Conservation (phyloP, 2,329 filamentous ascomycete genomes). For the Myriosclerotinia curreyana region DNA sequence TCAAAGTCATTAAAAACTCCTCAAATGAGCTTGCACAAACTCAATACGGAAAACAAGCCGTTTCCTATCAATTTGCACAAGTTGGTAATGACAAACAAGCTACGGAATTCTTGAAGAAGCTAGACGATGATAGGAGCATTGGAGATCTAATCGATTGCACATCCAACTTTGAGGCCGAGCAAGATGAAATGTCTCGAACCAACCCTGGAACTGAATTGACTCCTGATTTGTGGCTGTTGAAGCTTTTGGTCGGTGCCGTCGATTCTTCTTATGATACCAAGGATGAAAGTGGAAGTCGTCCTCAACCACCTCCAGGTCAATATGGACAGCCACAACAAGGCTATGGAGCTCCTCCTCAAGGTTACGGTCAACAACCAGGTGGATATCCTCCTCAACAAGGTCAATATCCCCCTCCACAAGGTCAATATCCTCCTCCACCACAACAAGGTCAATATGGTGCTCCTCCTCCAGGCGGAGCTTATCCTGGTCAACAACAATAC, state of each 20-base stretch:
- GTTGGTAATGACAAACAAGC: slow-evolving; percentile 15
- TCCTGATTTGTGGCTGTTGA: slow-evolving; percentile 38
- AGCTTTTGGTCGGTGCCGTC: slow-evolving; percentile 65
- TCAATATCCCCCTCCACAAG: slow-evolving; percentile 32
- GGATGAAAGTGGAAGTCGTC: slow-evolving; percentile 47
- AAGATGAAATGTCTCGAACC: slow-evolving; percentile 17
- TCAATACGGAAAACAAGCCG: slow-evolving; percentile 17
- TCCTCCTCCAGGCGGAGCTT: slow-evolving; percentile 18
- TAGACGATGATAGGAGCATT: slow-evolving; percentile 14
- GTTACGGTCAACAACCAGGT: slow-evolving; percentile 18
- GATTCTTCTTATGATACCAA: slow-evolving; percentile 64
- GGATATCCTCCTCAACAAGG: slow-evolving; percentile 33
- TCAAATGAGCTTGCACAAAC: slow-evolving; percentile 14
- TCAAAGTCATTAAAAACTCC: slow-evolving; percentile 11
- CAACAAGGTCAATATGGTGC: slow-evolving; percentile 23
- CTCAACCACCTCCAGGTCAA: slow-evolving; percentile 25
- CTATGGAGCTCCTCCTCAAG: slow-evolving; percentile 17
- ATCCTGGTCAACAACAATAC: slow-evolving; percentile 19
- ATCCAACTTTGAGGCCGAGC: slow-evolving; percentile 20
- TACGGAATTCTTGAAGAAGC: slow-evolving; percentile 18
- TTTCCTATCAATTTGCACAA: slow-evolving; percentile 21
- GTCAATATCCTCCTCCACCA: slow-evolving; percentile 39
- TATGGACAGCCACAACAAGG: slow-evolving; percentile 31
- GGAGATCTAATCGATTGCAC: slow-evolving; percentile 20
- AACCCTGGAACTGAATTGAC: slow-evolving; percentile 12